phyloP scores from a whole-genome alignment of 805 yeast species.

The Pichia cabralensis region DNA sequence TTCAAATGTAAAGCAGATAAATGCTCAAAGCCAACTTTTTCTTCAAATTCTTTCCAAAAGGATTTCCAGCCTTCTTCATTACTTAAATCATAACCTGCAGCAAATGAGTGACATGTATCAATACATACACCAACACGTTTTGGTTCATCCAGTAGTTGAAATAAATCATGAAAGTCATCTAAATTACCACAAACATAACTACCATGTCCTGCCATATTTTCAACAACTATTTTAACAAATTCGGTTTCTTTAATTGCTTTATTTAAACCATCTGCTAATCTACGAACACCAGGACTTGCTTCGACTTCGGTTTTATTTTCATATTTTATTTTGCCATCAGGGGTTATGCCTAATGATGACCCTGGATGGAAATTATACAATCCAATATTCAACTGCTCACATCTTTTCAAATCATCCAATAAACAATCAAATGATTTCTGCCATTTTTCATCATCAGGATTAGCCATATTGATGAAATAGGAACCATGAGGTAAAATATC shows the following conservation, averaged over 20 bases:
- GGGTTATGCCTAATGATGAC: conserved; percentile 65
- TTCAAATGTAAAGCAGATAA: conserved; percentile 78
- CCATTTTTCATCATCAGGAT: conserved; percentile 76
- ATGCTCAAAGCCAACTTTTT: conserved; percentile 62
- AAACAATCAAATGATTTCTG: conserved; percentile 67
- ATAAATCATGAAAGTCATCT: conserved; percentile 67
- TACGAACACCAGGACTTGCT: conserved; percentile 15
- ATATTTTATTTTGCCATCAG: conserved; percentile 43
- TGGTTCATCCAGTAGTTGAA: conserved; percentile 71
- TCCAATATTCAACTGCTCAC: conserved; percentile 79
- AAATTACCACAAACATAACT: conserved; percentile 75
- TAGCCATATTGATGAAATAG: conserved; percentile 85
- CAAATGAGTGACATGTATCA: conserved; percentile 94
- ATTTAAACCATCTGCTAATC: conserved; percentile 73
- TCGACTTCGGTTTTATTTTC: conserved; percentile 1
- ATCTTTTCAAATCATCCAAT: conserved; percentile 76
- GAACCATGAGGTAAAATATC: conserved; percentile 93
- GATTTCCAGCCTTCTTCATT: conserved; percentile 42
- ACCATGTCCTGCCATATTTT: conserved; percentile 98
- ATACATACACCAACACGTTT: conserved; percentile 88
- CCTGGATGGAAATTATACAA: conserved; percentile 92
- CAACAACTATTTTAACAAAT: conserved; percentile 81
- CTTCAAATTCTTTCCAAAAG: conserved; percentile 75
- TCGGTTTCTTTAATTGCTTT: conserved; percentile 62
- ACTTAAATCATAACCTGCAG: conserved; percentile 90